These are phyloP conservation scores for Sporodiniella umbellata DNA, from an alignment of 371 early-diverging fungal genomes.

Conservation along the genomic window DNA sequence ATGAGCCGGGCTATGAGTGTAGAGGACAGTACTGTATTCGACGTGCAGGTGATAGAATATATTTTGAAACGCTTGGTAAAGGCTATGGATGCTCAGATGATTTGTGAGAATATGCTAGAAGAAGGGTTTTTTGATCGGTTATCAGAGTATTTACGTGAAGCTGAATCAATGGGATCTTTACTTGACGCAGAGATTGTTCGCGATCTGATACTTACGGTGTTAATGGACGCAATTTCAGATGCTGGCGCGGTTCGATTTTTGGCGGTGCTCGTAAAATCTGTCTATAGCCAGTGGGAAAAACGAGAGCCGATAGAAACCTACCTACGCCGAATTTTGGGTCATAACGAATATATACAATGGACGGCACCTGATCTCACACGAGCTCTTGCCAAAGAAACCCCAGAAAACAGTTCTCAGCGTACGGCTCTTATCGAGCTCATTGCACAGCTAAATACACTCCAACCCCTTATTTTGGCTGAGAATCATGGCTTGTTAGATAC, in stretches of 20 bases:
- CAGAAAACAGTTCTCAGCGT: slow-evolving; percentile 27
- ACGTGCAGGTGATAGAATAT: slow-evolving; percentile 11
- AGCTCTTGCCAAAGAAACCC: slow-evolving; percentile 2
- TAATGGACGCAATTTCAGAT: slow-evolving; percentile 41
- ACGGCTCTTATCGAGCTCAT: slow-evolving; percentile 46
- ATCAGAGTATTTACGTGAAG: background rate
- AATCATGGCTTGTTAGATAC: slow-evolving; percentile 47
- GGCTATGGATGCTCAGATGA: slow-evolving; percentile 16
- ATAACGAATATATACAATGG: slow-evolving; percentile 27
- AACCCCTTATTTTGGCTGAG: slow-evolving; percentile 38
- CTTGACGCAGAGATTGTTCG: slow-evolving; percentile 38
- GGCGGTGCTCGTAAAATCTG: slow-evolving; percentile 15
- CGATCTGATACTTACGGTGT: slow-evolving; percentile 37
- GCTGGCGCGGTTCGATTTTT: slow-evolving; percentile 38
- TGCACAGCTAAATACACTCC: slow-evolving; percentile 42
- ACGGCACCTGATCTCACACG: slow-evolving; percentile 25
- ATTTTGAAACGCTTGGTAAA: slow-evolving; percentile 17
- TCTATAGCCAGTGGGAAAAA: slow-evolving; percentile 30
- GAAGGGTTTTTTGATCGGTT: slow-evolving; percentile 23
- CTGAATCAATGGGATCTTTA: slow-evolving; percentile 10
- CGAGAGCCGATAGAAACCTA: slow-evolving; percentile 42
- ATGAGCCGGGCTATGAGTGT: slow-evolving; percentile 16
- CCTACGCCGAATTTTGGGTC: slow-evolving; percentile 38
- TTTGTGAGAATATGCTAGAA: slow-evolving; percentile 16
- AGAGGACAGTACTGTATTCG: slow-evolving; percentile 4